Conservation (phyloP, 2,329 filamentous ascomycete genomes). For the Aspergillus aculeatinus region DNA sequence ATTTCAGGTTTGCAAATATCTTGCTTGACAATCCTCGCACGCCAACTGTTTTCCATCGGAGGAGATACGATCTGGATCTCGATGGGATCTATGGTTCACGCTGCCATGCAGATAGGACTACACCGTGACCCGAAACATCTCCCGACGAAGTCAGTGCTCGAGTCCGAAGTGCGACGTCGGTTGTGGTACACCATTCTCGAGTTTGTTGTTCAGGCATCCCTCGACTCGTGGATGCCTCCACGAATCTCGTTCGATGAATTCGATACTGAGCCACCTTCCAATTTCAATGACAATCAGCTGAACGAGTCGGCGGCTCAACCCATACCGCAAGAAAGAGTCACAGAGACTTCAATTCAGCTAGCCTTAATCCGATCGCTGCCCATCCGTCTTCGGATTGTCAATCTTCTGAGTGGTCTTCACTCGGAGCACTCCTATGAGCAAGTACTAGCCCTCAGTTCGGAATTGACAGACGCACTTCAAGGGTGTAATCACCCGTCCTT, state of each 20-base stretch:
- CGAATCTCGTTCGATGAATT: constrained; percentile 33
- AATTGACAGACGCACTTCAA: background rate
- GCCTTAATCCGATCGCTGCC: background rate
- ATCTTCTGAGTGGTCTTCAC: background rate
- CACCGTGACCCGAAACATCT: constrained; percentile 32
- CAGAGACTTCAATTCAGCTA: background rate
- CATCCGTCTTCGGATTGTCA: background rate
- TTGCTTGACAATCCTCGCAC: constrained; percentile 21
- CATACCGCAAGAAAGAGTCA: constrained; percentile 1
- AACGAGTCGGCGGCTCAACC: background rate
- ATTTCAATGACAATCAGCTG: constrained; percentile 20
- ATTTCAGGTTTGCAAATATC: constrained; percentile 18
- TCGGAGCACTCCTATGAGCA: background rate
- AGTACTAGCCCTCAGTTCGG: background rate
- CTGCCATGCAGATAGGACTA: constrained; percentile 34
- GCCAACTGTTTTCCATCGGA: constrained; percentile 21
- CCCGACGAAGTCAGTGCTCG: constrained; percentile 13
- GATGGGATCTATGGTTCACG: constrained; percentile 28
- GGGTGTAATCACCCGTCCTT: no score
- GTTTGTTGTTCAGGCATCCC: constrained; percentile 30
- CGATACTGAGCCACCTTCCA: constrained; percentile 28
- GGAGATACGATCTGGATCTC: constrained; percentile 37
- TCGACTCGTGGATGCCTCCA: constrained; percentile 33
- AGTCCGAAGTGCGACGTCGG: constrained; percentile 30
- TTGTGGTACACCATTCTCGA: constrained; percentile 41